Evolutionary conservation across 768 basidiomycete genomes (phyloP), one percentile per base, ranked within the genome.

Genomic region (Lentinula raphanica): DNA sequence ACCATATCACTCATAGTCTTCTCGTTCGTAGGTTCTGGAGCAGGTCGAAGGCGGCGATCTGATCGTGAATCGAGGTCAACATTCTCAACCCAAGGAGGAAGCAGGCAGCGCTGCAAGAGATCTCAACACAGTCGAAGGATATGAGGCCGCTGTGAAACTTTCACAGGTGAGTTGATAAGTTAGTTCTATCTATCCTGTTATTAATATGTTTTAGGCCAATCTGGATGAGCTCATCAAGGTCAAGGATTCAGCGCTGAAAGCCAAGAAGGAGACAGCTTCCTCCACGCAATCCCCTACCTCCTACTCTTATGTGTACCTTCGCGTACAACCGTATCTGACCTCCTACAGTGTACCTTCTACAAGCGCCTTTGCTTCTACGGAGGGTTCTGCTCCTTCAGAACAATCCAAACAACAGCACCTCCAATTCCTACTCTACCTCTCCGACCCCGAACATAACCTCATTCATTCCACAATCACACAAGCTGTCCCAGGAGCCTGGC

Each of bases 11-110:
- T 44, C 19, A 44, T 44, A 9, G n/a, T 44, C 19, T 2, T 40
- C 39, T 21, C 42, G 1, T 48, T 40, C 7, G 4, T 63, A 92
- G 94, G 83, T 97, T 61, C 85, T 98, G 83, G 94, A 96, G 66
- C 94, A 97, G 75, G 88, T 96, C 17, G 86, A 95, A 70, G 92
- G 94, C 42, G 93, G 94, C 35, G 92, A 96, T 69, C 82, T 98
- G 49, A 74, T 94, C 55, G 89, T 95, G 51, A 94, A 94, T 73
- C 79, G 83, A 64, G 92, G 91, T 29, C 79, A 89, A 59, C 89
- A 89, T 65, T 86, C 86, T 38, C 80, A 79, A 50, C 88, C 85
- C 19, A 92, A 86, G 67, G 82, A 86, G 23, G 53, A 49, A 57
- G 69, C 72, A n/a, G 67, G 62, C 19, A 72, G 76, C 17, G 69